Evolutionary conservation across 2,329 filamentous ascomycete genomes (phyloP).

Genomic region (Hawksworthiomyces lignivorus): DNA sequence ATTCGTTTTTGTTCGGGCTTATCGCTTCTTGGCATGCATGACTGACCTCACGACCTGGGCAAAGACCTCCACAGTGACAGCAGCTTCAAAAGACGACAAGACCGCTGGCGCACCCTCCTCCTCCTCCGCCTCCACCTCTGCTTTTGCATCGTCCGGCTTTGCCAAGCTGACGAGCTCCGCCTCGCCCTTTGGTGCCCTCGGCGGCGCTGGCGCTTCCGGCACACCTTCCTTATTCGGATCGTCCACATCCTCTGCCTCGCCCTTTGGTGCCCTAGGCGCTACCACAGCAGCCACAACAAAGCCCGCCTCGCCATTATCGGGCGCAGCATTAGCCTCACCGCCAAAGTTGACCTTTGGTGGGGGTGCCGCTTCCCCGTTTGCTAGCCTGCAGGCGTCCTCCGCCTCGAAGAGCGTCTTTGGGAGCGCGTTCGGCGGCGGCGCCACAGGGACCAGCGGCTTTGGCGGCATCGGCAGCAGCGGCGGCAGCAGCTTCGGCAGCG

Average conservation of each 20-base stretch:
- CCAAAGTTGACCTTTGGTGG: constrained; percentile 45
- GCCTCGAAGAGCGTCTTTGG: constrained; percentile 6
- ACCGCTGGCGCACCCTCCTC: constrained; percentile 32
- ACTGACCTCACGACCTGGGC: neutral
- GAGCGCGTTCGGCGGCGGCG: constrained; percentile 25
- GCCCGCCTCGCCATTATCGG: constrained; percentile 22
- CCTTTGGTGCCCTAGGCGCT: constrained; percentile 27
- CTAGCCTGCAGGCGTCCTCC: constrained; percentile 17
- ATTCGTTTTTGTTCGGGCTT: too few species aligned
- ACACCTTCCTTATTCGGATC: constrained; percentile 44
- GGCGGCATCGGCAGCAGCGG: constrained; percentile 30
- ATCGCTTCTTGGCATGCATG: too few species aligned
- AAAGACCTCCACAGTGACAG: neutral
- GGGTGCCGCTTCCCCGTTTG: constrained; percentile 39
- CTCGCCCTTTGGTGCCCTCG: constrained; percentile 57
- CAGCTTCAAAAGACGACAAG: neutral
- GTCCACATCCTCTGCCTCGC: constrained; percentile 30
- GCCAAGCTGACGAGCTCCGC: constrained; percentile 55
- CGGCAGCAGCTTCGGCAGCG: constrained; percentile 23
- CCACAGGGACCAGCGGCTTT: constrained; percentile 39
- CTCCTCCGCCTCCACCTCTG: constrained; percentile 48
- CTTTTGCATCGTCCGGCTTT: constrained; percentile 63
- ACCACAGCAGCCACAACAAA: constrained; percentile 21
- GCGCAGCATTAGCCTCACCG: constrained; percentile 21
- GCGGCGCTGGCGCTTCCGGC: constrained; percentile 29